Base-by-base conservation (phyloP, 2,329 filamentous ascomycete genomes). In the Didymellaceae sp. region DNA sequence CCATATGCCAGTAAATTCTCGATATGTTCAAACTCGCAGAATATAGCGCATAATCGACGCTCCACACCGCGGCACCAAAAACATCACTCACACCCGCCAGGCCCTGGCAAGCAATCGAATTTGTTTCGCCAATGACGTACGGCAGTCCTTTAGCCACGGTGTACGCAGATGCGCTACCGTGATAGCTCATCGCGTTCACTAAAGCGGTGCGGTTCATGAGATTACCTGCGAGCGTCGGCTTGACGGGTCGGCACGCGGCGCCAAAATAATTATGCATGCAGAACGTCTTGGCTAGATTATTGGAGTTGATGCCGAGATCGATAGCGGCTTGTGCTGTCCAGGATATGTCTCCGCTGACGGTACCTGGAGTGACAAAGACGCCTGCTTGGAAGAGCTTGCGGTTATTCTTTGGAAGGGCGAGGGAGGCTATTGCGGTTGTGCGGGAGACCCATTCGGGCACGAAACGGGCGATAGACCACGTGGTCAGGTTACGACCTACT, bases 31-130 rank as follows among this genome's bases (percentile, higher is more conserved):
- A 73, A 13, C 45, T 47, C 1, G 84, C 85, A 42, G 78, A 77
- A 63, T 81, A 84, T 3, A 87, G 74, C 53, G 81, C 81, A 71
- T 86, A 87, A 66, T 87, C 84, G 10, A 86, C 63, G 17, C 76
- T 81, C 85, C 85, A 88, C 11, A 87, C 79, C 10, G 84, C 83
- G 3, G 85, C 84, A 24, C 85, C 85, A 65, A 87, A 88, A 0
- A 82, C 77, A 71, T 87, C 84, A 30, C 82, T 86, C n/a, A 87
- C 74, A 0, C 84, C 83, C 0, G 84, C 81, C 5, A 78, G 77
- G 44, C 85, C 85, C 70, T 87, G 76, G 65, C 83, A 82, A 66
- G 82, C 86, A 10, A 87, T 77, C 5, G 81, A 84, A 68, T 87
- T 87, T 38, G 80, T 78, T 71, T 87, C 83, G 49, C 83, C 83